phyloP scores from a whole-genome alignment of 148 eudicot species.

The Rhododendron kiyosumense region DNA sequence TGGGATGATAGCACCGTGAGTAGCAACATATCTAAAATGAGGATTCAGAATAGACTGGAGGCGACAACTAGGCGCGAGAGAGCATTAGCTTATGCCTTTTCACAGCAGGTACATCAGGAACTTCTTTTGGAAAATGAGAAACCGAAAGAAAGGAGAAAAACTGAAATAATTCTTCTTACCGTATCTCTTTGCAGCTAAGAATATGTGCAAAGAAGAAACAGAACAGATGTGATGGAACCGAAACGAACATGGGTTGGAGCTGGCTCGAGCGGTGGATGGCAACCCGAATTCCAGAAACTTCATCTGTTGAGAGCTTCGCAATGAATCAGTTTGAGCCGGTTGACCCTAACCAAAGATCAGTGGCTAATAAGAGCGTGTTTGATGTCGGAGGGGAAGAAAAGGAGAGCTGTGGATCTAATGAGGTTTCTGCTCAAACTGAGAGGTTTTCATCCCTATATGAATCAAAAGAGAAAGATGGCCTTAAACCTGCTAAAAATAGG shows the following conservation, averaged over 20 bases:
- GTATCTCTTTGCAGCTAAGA: constrained; percentile 40
- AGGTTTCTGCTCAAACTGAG: constrained; percentile 43
- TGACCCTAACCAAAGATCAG: constrained; percentile 21
- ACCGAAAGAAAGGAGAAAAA: not conserved
- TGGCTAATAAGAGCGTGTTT: constrained; percentile 24
- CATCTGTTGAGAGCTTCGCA: constrained; percentile 27
- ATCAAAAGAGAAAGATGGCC: constrained; percentile 20
- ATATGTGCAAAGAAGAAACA: constrained; percentile 71
- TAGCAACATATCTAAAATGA: constrained; percentile 59
- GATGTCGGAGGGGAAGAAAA: constrained; percentile 61
- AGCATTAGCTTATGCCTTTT: constrained; percentile 85
- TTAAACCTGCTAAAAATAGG: not conserved
- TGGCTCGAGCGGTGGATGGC: constrained; percentile 99
- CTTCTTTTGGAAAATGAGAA: not conserved
- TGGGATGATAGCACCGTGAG: constrained; percentile 85
- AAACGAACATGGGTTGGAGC: constrained; percentile 64
- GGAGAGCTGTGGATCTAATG: constrained; percentile 90
- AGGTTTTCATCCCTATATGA: constrained; percentile 14
- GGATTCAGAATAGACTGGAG: constrained; percentile 57
- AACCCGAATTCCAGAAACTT: constrained; percentile 53
- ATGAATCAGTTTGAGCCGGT: constrained; percentile 32
- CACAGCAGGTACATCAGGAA: constrained; percentile 60
- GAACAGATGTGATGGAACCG: constrained; percentile 33
- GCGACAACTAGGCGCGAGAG: constrained; percentile 89
- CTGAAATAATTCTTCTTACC: not conserved